Base-by-base conservation (phyloP, 306 rosid genomes). In the Ochetophila trinervis region DNA sequence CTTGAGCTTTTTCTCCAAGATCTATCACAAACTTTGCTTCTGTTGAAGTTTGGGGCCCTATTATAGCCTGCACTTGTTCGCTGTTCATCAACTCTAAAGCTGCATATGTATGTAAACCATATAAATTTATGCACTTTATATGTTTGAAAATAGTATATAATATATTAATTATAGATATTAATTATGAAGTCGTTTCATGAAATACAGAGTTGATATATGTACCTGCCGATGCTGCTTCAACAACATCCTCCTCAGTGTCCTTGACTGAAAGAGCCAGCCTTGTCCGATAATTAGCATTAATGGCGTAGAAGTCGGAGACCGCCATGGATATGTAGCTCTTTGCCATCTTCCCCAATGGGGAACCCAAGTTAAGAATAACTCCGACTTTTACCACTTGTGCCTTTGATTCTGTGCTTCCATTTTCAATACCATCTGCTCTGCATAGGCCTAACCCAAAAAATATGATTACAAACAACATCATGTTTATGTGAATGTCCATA, bases 41-140 rank as follows among this genome's bases (percentile, higher is more conserved):
- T 27, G 57, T 57, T 42, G 78, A 60, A 7, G 48, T 66, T 60
- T 66, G 68, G 7, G 78, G 74, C 11, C 69, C 73, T 6, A 74
- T 52, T 42, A 74, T 74, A 7, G 63, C 68, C 1, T 60, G 60
- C 15, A 67, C 67, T n/a, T 68, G 36, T 45, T 62, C 63, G 0
- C 51, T 35, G 5, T 53, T 51, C 49, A 66, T 45, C 35, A 74
- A 52, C 10, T 66, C 78, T 13, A 20, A 17, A 17, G 78, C 78
- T 60, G 70, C 69, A 70, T 17, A 34, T 32, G 3, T 17, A 34
- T 32, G 3, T 4, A 27, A 62, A 30, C 12, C 45, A 40, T 40
- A 40, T 12, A 40, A 10, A 27, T 1, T 27, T 27, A 27, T 27
- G 32, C 32, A 4, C 4, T 27, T 4, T 27, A 27, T 27, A 27